A percentile compares a stretch with the other conserved stretches of the same genome.
Conservation (phyloP, 345 rosid genomes). For the Lepidium africanum region DNA sequence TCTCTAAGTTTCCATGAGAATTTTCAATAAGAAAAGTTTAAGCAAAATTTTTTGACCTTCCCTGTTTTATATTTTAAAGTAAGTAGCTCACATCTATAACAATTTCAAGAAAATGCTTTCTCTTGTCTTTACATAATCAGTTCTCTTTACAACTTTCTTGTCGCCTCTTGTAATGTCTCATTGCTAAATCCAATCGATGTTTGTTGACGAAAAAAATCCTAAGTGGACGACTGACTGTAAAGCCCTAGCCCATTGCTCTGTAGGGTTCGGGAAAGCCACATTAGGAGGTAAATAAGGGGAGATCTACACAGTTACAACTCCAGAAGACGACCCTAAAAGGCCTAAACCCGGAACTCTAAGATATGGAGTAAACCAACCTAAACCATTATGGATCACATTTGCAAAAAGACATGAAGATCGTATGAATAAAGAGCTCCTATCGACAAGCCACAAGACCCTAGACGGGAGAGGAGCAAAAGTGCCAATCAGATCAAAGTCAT, state of each 20-base stretch:
- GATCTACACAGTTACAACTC: constrained; percentile 54
- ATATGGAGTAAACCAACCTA: constrained; percentile 59
- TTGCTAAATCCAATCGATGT: constrained; percentile 29
- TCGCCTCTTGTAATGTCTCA: no score
- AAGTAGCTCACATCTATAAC: not conserved
- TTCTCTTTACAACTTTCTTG: no score
- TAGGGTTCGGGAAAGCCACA: constrained; percentile 69
- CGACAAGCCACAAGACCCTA: constrained; percentile 84
- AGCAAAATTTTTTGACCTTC: no score
- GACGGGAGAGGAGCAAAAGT: constrained; percentile 82
- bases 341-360: constrained; percentile 74
- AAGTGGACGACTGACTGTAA: constrained; percentile 61
- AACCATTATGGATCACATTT: constrained; percentile 80
- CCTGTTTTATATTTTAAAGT: no score
- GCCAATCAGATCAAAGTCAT: constrained; percentile 55
- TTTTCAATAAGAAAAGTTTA: no score
- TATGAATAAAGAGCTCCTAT: constrained; percentile 62
- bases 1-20: no score
- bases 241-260: constrained; percentile 56
- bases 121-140: no score
- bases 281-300: constrained; percentile 71
- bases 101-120: no score
- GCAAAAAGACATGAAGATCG: constrained; percentile 71
- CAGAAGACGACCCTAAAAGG: constrained; percentile 54
- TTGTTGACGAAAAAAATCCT: constrained; percentile 66